Percentiles rank a stretch among this genome's conserved stretches.
These are phyloP conservation scores for Hymenoscyphus salicellus DNA, from an alignment of 2,329 filamentous ascomycete species.

Conservation along the genomic window DNA sequence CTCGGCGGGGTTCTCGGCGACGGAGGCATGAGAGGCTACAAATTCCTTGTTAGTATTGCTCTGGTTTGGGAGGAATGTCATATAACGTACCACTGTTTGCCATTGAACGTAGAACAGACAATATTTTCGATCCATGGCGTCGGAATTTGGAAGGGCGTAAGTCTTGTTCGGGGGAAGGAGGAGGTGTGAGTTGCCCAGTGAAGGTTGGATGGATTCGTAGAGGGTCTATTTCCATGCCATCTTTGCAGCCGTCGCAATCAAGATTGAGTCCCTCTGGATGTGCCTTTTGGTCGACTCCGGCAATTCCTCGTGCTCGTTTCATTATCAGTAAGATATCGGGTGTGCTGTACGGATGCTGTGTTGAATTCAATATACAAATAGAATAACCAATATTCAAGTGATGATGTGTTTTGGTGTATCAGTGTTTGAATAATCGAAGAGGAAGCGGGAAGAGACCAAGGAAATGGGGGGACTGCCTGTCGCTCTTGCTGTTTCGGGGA, in stretches of 20 bases:
- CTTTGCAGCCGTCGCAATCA: constrained; percentile 7
- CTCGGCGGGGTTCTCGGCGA: constrained; percentile 16
- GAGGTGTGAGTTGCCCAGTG: constrained; percentile 29
- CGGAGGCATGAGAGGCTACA: constrained; percentile 22
- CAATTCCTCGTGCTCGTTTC: constrained; percentile 25
- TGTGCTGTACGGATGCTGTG: neutral
- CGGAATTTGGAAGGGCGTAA: constrained; percentile 38
- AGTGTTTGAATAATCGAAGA: neutral
- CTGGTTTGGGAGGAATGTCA: neutral
- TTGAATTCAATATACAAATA: neutral
- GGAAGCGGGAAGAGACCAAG: neutral
- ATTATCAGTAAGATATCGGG: constrained; percentile 13
- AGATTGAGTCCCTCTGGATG: neutral
- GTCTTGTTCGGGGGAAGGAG: constrained; percentile 26
- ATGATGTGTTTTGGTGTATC: neutral
- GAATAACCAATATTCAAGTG: neutral
- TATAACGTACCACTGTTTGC: constrained; percentile 38
- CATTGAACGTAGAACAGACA: constrained; percentile 43
- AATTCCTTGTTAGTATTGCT: constrained; percentile 5
- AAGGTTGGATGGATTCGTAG: neutral
- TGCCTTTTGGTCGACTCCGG: constrained; percentile 7
- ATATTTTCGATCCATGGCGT: constrained; percentile 43
- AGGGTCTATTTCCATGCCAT: neutral
- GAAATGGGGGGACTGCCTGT: neutral
- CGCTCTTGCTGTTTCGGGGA: neutral